These are phyloP conservation scores for Geosmithia flava DNA, from an alignment of 2,329 filamentous ascomycete species.

Conservation along the genomic window DNA sequence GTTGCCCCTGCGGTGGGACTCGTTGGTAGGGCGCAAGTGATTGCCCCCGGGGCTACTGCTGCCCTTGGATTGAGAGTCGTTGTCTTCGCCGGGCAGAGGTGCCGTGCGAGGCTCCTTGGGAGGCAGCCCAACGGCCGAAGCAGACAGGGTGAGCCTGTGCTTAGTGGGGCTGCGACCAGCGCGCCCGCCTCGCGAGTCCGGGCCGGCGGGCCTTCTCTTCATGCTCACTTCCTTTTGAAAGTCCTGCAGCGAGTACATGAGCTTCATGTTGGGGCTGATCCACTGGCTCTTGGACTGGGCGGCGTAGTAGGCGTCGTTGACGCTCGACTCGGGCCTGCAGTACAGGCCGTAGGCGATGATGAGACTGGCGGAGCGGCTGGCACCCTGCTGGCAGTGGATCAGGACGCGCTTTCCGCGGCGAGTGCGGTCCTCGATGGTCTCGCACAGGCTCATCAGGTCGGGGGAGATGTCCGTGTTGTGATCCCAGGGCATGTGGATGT, in stretches of 20 bases:
- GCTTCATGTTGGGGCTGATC: constrained; percentile 86
- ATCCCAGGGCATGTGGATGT: constrained; percentile 80
- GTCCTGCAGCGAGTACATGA: constrained; percentile 81
- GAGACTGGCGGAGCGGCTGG: constrained; percentile 72
- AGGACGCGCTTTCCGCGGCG: constrained; percentile 66
- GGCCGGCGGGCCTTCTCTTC: constrained; percentile 29
- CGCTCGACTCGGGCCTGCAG: constrained; percentile 61
- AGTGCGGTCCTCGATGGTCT: constrained; percentile 61
- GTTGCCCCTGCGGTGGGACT: constrained; percentile 31
- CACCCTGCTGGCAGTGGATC: constrained; percentile 77
- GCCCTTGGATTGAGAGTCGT: constrained; percentile 12
- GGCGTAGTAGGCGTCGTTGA: constrained; percentile 73
- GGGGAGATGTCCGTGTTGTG: constrained; percentile 78
- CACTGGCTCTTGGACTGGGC: constrained; percentile 73
- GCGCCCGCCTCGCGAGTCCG: constrained; percentile 35
- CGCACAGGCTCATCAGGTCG: constrained; percentile 63
- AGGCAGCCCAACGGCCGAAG: constrained; percentile 39
- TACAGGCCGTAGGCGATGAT: constrained; percentile 81
- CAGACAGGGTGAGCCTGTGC: constrained; percentile 48
- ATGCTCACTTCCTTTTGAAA: constrained; percentile 55
- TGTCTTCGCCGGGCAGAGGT: constrained; percentile 42
- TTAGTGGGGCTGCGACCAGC: constrained; percentile 44
- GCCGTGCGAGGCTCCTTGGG: constrained; percentile 48
- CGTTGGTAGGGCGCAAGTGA: constrained; percentile 1
- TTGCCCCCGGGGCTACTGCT: background rate